Percentiles rank a stretch among this genome's conserved stretches.
Conservation (phyloP, 2,329 filamentous ascomycete genomes). For the Trichoderma koningii region DNA sequence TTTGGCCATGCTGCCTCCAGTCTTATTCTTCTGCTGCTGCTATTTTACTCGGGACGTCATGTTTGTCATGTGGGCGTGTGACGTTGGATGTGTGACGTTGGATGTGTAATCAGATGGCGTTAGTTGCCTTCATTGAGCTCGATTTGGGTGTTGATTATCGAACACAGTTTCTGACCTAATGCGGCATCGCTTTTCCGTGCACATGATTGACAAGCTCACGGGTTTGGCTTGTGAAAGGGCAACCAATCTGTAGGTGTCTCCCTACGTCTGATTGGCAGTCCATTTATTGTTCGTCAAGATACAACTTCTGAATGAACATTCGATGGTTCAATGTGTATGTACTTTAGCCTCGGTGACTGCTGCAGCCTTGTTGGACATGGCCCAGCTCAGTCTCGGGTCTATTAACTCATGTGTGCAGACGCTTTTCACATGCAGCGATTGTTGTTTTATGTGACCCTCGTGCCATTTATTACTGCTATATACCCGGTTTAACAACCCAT, state of each 20-base stretch:
- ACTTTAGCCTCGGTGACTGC: too few relatives aligned
- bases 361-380: too few relatives aligned
- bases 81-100: not conserved
- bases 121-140: not conserved
- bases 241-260: too few relatives aligned
- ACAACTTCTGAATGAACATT: too few relatives aligned
- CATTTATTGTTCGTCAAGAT: too few relatives aligned
- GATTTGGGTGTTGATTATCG: not conserved
- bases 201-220: not conserved
- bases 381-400: not conserved
- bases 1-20: not conserved
- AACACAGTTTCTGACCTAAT: not conserved
- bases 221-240: slow-evolving; percentile 4
- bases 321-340: too few relatives aligned
- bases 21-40: not conserved
- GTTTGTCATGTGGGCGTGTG: not conserved
- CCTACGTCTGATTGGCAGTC: too few relatives aligned
- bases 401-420: not conserved
- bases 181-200: not conserved
- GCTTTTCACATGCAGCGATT: not conserved
- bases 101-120: not conserved
- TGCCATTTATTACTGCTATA: too few relatives aligned
- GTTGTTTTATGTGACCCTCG: too few relatives aligned
- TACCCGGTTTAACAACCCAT: not conserved
- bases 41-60: not conserved